Evolutionary conservation across 805 yeast species (phyloP), one percentile per base, ranked within the genome.

Genomic region (Ogataea haglerorum): DNA sequence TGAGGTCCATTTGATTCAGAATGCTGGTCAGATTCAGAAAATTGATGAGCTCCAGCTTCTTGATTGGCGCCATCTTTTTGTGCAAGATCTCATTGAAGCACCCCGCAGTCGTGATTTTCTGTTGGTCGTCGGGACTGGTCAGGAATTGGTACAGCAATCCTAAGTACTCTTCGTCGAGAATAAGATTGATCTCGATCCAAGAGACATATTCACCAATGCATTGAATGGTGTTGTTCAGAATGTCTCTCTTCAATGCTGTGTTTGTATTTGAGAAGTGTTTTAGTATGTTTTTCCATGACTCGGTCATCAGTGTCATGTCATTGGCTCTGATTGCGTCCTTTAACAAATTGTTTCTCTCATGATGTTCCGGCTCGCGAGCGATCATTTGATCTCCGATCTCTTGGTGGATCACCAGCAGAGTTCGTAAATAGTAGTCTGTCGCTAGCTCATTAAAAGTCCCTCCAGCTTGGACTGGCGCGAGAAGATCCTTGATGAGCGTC

Each of bases 341-440:
- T 46, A 93, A 69, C 31, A 68, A 63, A 51, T 75, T 82, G 60
- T 85, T 86, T 53, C 86, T 76, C 33, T 80, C 81, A 32, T 75
- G 76, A 12, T 72, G 61, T 17, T 75, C 76, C 49, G 78, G 78
- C 14, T 83, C 77, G 53, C 95, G 76, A 23, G 80, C 65, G 48
- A 89, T 84, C 50, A 90, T 74, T 57, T 85, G 93, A 60, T 93
- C 99, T 24, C 95, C 99, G 51, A 93, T 88, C 63, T 90, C 96
- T 21, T 82, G 81, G 60, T 93, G 97, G 45, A 93, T 78, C 22
- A 84, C 76, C 30, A 80, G 62, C 44, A 89, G 67, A 6, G 88
- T 75, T 56, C 96, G 75, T 27, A 83, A 63, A 60, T 84, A 89
- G 61, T 85, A 77, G 56, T 90, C 97, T 9, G 73, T 58, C 50